Percentiles rank a stretch among this genome's conserved stretches.
Evolutionary conservation across 192 early-diverging fungal species (phyloP).

Genomic region (Coemansia sp.): DNA sequence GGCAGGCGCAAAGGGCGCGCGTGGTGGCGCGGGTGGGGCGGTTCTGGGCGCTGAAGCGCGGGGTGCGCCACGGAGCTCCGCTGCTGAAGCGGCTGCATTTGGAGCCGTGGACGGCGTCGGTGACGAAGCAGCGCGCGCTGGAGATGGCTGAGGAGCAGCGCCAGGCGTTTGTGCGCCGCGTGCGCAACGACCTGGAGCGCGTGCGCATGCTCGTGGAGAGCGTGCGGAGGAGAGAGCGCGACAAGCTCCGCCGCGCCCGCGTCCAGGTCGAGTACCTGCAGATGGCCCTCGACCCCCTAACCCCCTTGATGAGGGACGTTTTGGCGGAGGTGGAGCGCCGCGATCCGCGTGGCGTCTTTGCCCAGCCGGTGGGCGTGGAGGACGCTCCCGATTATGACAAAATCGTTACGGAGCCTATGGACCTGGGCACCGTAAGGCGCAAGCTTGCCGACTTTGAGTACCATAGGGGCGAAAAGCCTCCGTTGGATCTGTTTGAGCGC

Average conservation of each 20-base stretch:
- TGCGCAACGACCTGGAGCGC: conserved; percentile 86
- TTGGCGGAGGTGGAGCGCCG: conserved; percentile 64
- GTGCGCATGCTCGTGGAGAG: conserved; percentile 79
- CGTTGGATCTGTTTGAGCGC: conserved; percentile 61
- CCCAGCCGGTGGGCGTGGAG: conserved; percentile 64
- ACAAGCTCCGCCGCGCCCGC: conserved; percentile 63
- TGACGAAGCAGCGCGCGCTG: conserved; percentile 70
- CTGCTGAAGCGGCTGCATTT: conserved; percentile 93
- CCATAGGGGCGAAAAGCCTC: not conserved
- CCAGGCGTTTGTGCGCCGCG: conserved; percentile 56
- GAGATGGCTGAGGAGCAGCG: conserved; percentile 75
- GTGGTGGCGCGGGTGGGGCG: conserved; percentile 60
- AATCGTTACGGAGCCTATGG: conserved; percentile 75
- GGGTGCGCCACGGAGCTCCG: conserved; percentile 86
- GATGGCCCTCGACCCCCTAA: conserved; percentile 68
- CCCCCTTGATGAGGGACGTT: conserved; percentile 62
- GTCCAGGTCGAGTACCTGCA: conserved; percentile 68
- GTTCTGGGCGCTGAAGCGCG: conserved; percentile 96
- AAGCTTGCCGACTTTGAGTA: conserved; percentile 64
- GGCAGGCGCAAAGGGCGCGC: conserved; percentile 6
- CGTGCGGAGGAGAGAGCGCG: conserved; percentile 71
- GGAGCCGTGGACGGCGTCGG: conserved; percentile 95
- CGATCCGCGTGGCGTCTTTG: conserved; percentile 71
- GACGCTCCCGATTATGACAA: conserved; percentile 77
- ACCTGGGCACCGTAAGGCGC: conserved; percentile 63